Evolutionary conservation across 2,329 filamentous ascomycete species (phyloP), one percentile per base, ranked within the genome.

Genomic region (Cytospora piceae): DNA sequence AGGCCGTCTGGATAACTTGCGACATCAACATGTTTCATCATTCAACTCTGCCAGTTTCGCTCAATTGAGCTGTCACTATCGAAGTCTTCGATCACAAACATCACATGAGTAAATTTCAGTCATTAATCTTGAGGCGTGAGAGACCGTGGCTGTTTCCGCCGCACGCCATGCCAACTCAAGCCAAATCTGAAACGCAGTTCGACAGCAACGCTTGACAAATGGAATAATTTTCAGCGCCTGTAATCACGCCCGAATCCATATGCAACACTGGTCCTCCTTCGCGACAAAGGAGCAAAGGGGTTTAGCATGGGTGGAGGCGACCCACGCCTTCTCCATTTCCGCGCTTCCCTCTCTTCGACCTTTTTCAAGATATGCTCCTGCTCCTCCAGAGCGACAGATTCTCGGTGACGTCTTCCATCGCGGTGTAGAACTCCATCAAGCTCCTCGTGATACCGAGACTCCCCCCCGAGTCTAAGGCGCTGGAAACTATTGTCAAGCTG

Each of bases 401-500:
- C 58, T 4, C 61, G 65, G 8, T 29, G 49, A 8, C 37, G 17
- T 51, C 60, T 49, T 29, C 27, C 39, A n/a, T 58, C 66, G 17
- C 42, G n/a, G 17, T 46, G 37, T 15, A 39, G 3, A 22, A 39
- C 15, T 9, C 58, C 32, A 8, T 60, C 32, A 12, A 49, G 22
- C 9, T 54, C 66, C 24, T 58, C 51, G 17, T 55, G 31, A 14
- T 59, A 52, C 6, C 22, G 14, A 6, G 24, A 42, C 20, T 51
- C 51, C 9, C n/a, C 39, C 49, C n/a, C 39, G 24, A 61, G n/a
- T n/a, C 39, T 24, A 7, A 49, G 42, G 39, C 49, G 58, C 15
- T 29, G 42, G 31, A 57, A 53, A 15, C 61, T 22, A 12, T 61
- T 46, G 15, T 54, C 39, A 17, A 64, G 61, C 62, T 67, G 65